Conservation (phyloP, 495 filamentous ascomycete species). For the Lentithecium fluviatile region DNA sequence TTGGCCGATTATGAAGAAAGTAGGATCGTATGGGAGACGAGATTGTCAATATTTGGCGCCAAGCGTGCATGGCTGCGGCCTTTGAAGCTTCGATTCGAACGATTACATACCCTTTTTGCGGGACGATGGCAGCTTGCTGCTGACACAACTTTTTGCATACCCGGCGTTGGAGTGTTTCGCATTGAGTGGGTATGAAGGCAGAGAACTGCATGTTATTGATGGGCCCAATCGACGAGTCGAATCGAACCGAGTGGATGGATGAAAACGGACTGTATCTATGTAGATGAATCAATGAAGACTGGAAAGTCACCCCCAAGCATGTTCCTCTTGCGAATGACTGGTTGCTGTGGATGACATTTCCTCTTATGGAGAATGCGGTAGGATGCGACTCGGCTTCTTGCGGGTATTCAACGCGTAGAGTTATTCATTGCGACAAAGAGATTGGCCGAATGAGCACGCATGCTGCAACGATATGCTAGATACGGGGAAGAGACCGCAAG, state of each 20-base stretch:
- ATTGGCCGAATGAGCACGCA: too few species aligned
- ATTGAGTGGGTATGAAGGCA: neutral
- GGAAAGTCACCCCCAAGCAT: neutral
- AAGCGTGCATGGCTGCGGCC: neutral
- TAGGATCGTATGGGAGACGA: neutral
- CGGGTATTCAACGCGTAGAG: too few species aligned
- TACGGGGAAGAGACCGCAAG: too few species aligned
- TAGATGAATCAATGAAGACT: conserved; percentile 7
- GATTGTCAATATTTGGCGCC: neutral
- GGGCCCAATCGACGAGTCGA: neutral
- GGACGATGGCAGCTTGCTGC: neutral
- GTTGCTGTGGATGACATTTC: neutral
- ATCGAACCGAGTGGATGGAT: neutral
- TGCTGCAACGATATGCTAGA: too few species aligned
- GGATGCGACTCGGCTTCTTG: too few species aligned
- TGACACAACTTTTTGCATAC: neutral
- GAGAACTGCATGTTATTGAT: conserved; percentile 1
- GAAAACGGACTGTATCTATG: conserved; percentile 9
- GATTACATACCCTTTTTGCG: conserved; percentile 11
- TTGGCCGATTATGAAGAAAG: neutral
- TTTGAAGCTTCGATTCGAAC: neutral
- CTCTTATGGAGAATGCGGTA: too few species aligned
- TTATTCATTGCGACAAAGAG: too few species aligned
- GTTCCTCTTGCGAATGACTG: neutral
- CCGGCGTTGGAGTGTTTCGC: neutral